phyloP scores from a whole-genome alignment of 495 filamentous ascomycete genomes.

The Penicillium fimorum region DNA sequence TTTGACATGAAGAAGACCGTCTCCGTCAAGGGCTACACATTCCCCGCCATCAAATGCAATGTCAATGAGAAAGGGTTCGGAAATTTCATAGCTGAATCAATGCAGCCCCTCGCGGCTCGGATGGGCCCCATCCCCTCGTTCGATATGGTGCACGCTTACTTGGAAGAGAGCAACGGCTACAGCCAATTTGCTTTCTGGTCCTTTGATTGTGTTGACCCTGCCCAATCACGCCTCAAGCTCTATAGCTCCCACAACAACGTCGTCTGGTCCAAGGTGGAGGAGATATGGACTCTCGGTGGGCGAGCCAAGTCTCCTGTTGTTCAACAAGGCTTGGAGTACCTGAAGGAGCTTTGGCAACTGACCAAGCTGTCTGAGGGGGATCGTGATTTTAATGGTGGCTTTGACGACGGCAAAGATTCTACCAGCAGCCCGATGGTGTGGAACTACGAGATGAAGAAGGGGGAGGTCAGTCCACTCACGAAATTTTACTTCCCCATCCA shows the following conservation, averaged over 20 bases:
- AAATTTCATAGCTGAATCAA: no score
- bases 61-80: no score
- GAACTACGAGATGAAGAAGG: conserved; percentile 17
- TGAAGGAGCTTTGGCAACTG: conserved; percentile 11
- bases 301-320: not conserved
- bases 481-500: conserved; percentile 21
- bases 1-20: conserved; percentile 16
- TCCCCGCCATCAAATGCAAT: not conserved
- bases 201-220: conserved; percentile 14
- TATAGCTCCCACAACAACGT: conserved; percentile 17
- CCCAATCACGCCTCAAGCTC: conserved; percentile 15
- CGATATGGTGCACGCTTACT: conserved; percentile 9
- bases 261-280: conserved; percentile 12
- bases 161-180: conserved; percentile 6
- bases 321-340: conserved; percentile 6
- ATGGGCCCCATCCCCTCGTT: conserved; percentile 9
- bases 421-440: conserved; percentile 10
- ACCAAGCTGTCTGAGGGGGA: not conserved
- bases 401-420: conserved; percentile 9
- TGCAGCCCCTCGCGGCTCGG: no score
- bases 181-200: conserved; percentile 15
- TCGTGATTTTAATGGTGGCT: conserved; percentile 9
- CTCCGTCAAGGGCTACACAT: conserved; percentile 21
- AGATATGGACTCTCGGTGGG: conserved; percentile 23
- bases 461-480: not conserved